A percentile compares a stretch with the other conserved stretches of the same genome.
Conservation (phyloP, 768 basidiomycete genomes). For the Mycena capillaripes region DNA sequence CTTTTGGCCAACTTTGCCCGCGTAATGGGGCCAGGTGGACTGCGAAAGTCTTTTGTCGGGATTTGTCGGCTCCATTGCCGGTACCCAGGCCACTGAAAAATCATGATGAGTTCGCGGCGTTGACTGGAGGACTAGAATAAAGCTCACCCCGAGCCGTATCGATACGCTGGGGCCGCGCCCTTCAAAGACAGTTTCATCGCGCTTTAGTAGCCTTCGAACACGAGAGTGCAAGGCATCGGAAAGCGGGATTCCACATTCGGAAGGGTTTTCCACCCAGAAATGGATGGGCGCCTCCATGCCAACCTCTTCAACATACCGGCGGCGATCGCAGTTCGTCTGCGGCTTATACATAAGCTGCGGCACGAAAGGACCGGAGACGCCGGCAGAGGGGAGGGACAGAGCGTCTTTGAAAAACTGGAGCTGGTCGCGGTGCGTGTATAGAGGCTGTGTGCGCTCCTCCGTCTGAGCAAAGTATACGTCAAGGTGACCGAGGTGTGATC, state of each 20-base stretch:
- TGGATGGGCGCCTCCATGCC: slow-evolving; percentile 73
- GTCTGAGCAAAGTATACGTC: slow-evolving; percentile 34
- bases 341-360: slow-evolving; percentile 83
- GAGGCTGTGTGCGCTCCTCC: slow-evolving; percentile 37
- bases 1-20: slow-evolving; percentile 84
- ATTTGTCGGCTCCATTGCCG: slow-evolving; percentile 85
- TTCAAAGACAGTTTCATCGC: slow-evolving; percentile 78
- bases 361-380: slow-evolving; percentile 63
- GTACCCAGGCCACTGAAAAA: slow-evolving; percentile 84
- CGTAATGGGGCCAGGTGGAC: slow-evolving; percentile 84
- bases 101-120: slow-evolving; percentile 15
- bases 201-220: slow-evolving; percentile 66
- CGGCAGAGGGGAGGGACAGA: slow-evolving; percentile 50
- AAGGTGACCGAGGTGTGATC: slow-evolving; percentile 2
- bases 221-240: slow-evolving; percentile 74
- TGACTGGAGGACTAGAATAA: slow-evolving; percentile 33
- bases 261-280: slow-evolving; percentile 68
- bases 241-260: slow-evolving; percentile 73
- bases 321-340: slow-evolving; percentile 81
- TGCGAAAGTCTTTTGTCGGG: slow-evolving; percentile 85
- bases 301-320: slow-evolving; percentile 83
- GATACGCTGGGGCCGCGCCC: slow-evolving; percentile 86
- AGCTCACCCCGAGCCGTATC: slow-evolving; percentile 80
- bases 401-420: slow-evolving; percentile 60
- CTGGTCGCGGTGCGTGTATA: slow-evolving; percentile 61